These are phyloP conservation scores for Jimgerdemannia lactiflua DNA, from an alignment of 192 early-diverging fungal species.

Conservation along the genomic window DNA sequence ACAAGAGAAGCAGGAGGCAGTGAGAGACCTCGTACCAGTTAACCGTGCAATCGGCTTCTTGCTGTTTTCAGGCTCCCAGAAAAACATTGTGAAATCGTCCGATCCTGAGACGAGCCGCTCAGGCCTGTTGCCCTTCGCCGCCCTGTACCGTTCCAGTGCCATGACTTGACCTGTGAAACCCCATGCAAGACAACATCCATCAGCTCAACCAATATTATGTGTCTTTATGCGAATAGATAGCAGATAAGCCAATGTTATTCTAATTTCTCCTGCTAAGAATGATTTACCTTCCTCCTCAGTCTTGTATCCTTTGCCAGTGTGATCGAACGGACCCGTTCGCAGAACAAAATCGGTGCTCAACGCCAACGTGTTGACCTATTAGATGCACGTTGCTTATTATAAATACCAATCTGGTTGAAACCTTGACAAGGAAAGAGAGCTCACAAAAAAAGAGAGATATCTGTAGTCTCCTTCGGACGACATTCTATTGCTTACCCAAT, in stretches of 20 bases:
- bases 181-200: background rate
- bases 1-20: background rate
- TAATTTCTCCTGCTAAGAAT: no score
- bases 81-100: slow-evolving; percentile 97
- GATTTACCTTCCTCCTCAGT: slow-evolving; percentile 53
- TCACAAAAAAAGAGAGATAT: no score
- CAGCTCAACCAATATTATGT: no score
- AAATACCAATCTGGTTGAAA: no score
- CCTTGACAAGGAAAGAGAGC: no score
- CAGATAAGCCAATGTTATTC: no score
- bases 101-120: slow-evolving; percentile 91
- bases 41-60: slow-evolving; percentile 83
- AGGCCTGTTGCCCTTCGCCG: slow-evolving; percentile 56
- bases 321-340: slow-evolving; percentile 89
- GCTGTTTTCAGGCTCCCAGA: slow-evolving; percentile 84
- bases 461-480: no score
- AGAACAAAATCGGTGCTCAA: slow-evolving; percentile 88
- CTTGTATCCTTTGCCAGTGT: slow-evolving; percentile 62
- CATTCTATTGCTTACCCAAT: slow-evolving; percentile 60
- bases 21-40: slow-evolving; percentile 47
- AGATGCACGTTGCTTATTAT: no score
- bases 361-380: slow-evolving; percentile 77
- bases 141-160: slow-evolving; percentile 80
- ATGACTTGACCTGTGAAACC: slow-evolving; percentile 49
- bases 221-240: no score